A percentile compares a stretch with the other conserved stretches of the same genome.
Evolutionary conservation across 306 rosid species (phyloP).

Genomic region (Senna siamea): DNA sequence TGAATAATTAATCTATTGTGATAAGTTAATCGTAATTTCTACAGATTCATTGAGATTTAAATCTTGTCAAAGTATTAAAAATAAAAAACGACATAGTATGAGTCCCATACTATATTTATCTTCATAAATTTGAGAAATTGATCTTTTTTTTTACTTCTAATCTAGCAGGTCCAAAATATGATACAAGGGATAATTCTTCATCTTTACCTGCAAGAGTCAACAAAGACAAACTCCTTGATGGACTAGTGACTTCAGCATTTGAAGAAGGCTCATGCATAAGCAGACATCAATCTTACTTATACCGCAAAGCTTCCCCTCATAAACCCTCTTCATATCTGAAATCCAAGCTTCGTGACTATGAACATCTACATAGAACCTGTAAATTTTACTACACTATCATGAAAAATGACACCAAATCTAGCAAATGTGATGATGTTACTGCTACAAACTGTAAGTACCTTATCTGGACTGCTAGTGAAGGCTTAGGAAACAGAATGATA

Average conservation of each 20-base stretch:
- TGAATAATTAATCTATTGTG: no score
- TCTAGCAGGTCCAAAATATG: no score
- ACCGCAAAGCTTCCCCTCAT: slow-evolving; percentile 6
- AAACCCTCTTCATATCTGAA: slow-evolving; percentile 53
- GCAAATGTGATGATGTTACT: not conserved
- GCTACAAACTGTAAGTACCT: slow-evolving; percentile 48
- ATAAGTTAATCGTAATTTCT: no score
- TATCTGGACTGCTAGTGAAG: slow-evolving; percentile 45
- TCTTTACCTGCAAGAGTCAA: no score
- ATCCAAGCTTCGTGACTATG: slow-evolving; percentile 51
- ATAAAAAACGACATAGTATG: no score
- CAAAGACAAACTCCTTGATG: not conserved
- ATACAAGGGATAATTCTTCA: no score
- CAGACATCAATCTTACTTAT: not conserved
- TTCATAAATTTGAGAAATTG: no score
- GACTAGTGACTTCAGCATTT: not conserved
- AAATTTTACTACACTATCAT: slow-evolving; percentile 45
- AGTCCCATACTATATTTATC: no score
- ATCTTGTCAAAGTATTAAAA: no score
- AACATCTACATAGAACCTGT: slow-evolving; percentile 51
- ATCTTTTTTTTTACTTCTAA: no score
- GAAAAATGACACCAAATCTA: slow-evolving; percentile 34
- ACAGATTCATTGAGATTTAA: no score
- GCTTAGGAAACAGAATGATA: slow-evolving; percentile 6
- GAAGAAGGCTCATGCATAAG: not conserved